Base-by-base conservation (phyloP, 441 rosid genomes). In the Erysimum pusillum region DNA sequence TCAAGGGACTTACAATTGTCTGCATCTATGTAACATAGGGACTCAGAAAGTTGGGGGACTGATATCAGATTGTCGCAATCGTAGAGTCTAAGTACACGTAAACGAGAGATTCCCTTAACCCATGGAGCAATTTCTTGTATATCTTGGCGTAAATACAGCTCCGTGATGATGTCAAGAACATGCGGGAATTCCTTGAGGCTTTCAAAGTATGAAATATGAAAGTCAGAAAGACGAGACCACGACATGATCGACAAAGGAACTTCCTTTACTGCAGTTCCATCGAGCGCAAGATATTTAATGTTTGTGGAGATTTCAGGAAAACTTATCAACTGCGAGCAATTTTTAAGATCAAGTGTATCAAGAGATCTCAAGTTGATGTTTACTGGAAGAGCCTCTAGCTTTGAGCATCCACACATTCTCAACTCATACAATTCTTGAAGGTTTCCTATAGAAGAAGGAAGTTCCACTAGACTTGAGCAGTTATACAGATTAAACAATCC, bases 291-390 rank as follows among this genome's bases (percentile, higher is more conserved):
- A 4, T 1, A 0, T 1, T 2, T 1, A 31, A 67, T 20, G n/a
- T 71, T 39, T 34, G 39, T 46, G 13, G 58, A 60, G 51, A 78
- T 42, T 22, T 75, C 41, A 1, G 75, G 73, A 71, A 81, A 49
- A 8, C 2, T 17, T 31, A 45, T 63, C 22, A 81, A 17, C n/a
- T 4, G 46, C 28, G 45, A 59, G 31, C 64, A 59, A 17, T 59
- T 0, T 35, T n/a, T 17, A 9, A 59, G 45, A 36, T 60, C 10
- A 60, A 60, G 45, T 1, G 0, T 2, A 1, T 0, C 0, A 3
- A 60, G 46, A 60, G 65, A 60, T 38, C 17, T 0, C 32, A 60
- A 10, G 17, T 60, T 60, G 32, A 61, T 61, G 7, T 6, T 61
- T 32, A 34, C 12, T 7, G 66, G 66, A 61, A 61, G 48, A 38